Conservation (phyloP, 2,329 filamentous ascomycete species). For the Phialophora macrospora region DNA sequence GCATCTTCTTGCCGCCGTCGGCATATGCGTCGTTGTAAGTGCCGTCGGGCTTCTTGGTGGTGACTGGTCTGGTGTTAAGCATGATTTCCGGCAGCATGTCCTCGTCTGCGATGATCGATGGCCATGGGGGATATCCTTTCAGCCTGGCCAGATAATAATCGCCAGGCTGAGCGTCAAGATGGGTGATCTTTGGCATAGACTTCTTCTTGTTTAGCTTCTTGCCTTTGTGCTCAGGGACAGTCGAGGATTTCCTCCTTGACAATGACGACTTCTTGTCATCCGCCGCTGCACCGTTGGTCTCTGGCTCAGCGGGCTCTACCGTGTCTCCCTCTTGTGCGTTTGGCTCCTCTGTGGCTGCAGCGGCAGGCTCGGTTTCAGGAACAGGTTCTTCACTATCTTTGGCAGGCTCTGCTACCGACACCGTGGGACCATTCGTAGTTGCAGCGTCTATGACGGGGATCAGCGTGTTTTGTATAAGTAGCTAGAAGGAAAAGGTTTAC, state of each 20-base stretch:
- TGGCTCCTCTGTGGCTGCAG: constrained; percentile 30
- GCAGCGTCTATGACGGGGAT: constrained; percentile 33
- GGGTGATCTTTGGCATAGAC: constrained; percentile 71
- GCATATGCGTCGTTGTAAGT: constrained; percentile 85
- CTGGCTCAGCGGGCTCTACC: constrained; percentile 46
- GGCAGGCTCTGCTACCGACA: constrained; percentile 38
- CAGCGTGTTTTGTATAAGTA: constrained; percentile 8
- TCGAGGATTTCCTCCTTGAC: constrained; percentile 72
- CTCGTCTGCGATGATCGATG: constrained; percentile 90
- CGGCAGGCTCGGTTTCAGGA: constrained; percentile 37
- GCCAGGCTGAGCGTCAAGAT: constrained; percentile 83
- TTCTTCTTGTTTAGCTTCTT: constrained; percentile 88
- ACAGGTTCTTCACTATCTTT: constrained; percentile 43
- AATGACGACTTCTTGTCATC: constrained; percentile 58
- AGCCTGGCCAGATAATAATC: constrained; percentile 91
- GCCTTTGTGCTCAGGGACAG: constrained; percentile 68
- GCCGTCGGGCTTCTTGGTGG: constrained; percentile 79
- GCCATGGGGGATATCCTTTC: constrained; percentile 94
- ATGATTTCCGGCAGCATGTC: constrained; percentile 85
- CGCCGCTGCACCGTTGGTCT: constrained; percentile 56
- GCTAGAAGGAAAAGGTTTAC: constrained; percentile 31
- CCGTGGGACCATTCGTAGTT: constrained; percentile 38
- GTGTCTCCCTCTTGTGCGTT: constrained; percentile 34
- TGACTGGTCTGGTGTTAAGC: constrained; percentile 78
- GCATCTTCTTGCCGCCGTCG: constrained; percentile 82